Evolutionary conservation across 352 stramenopile genomes (phyloP).

Genomic region (Hyaloperonospora brassicae): DNA sequence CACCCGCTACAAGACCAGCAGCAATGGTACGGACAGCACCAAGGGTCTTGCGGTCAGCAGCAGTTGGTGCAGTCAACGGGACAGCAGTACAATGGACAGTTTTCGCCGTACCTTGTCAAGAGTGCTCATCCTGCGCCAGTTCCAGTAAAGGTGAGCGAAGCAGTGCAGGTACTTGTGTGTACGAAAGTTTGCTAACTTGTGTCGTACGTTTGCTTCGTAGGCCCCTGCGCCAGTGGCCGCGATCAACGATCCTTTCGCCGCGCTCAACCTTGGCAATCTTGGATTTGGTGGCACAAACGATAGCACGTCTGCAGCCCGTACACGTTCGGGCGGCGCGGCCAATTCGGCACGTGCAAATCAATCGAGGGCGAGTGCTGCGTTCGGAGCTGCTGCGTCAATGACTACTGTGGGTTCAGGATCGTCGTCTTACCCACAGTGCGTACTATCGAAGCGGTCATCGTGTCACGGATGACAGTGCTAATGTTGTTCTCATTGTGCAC

Average conservation of each 20-base stretch:
- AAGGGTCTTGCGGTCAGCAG: slow-evolving; percentile 24
- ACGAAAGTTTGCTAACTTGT: slow-evolving; percentile 5
- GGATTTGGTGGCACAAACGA: slow-evolving; percentile 30
- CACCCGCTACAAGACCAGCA: slow-evolving; percentile 26
- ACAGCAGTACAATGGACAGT: slow-evolving; percentile 29
- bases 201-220: slow-evolving; percentile 8
- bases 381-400: slow-evolving; percentile 17
- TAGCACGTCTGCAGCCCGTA: slow-evolving; percentile 13
- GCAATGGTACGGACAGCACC: slow-evolving; percentile 35
- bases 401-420: slow-evolving; percentile 19
- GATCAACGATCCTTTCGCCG: slow-evolving; percentile 67
- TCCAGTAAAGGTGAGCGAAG: slow-evolving; percentile 32
- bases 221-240: slow-evolving; percentile 26
- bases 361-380: slow-evolving; percentile 16
- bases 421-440: slow-evolving; percentile 24
- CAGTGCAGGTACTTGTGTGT: not conserved
- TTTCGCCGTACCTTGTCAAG: slow-evolving; percentile 13
- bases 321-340: slow-evolving; percentile 19
- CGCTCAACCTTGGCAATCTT: slow-evolving; percentile 51
- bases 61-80: slow-evolving; percentile 23
- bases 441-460: not conserved
- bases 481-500: slow-evolving; percentile 2
- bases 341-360: slow-evolving; percentile 13
- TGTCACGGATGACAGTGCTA: too few species aligned
- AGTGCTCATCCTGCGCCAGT: slow-evolving; percentile 18